Conservation (phyloP, 1,139 yeast genomes). For the Saccharomyces hybrid region DNA sequence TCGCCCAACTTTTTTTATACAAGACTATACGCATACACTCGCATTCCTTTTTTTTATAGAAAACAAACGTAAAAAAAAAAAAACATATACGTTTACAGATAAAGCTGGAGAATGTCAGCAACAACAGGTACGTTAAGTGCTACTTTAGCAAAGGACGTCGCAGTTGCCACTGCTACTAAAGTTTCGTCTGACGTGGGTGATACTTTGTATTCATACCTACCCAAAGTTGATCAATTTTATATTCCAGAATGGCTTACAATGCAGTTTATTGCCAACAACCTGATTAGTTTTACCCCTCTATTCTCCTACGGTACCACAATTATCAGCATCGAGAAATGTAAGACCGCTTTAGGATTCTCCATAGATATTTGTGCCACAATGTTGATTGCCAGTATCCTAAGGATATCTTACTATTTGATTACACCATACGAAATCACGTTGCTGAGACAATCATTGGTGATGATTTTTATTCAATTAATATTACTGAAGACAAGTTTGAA, state of each 20-base stretch:
- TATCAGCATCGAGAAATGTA: slow-evolving; percentile 51
- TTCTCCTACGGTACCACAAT: slow-evolving; percentile 83
- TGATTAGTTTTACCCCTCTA: slow-evolving; percentile 67
- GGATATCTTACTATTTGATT: slow-evolving; percentile 69
- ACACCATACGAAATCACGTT: slow-evolving; percentile 73
- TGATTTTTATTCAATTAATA: slow-evolving; percentile 66
- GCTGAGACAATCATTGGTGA: slow-evolving; percentile 65
- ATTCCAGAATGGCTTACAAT: slow-evolving; percentile 40
- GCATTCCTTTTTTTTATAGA: not conserved
- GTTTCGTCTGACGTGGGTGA: slow-evolving; percentile 9
- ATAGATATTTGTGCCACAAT: slow-evolving; percentile 87
- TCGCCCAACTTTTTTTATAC: not conserved
- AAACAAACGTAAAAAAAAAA: not conserved
- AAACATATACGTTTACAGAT: not conserved
- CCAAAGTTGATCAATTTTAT: slow-evolving; percentile 35
- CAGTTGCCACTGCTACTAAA: not conserved
- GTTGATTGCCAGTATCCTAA: slow-evolving; percentile 66
- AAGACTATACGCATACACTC: not conserved
- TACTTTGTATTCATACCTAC: slow-evolving; percentile 25
- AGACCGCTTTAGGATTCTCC: slow-evolving; percentile 71
- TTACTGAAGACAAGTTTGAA: slow-evolving; percentile 54
- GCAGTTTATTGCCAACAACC: slow-evolving; percentile 34
- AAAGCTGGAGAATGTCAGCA: not conserved
- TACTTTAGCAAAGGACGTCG: not conserved
- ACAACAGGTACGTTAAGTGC: not conserved